phyloP scores from a whole-genome alignment of 2,329 filamentous ascomycete species.

The Stagonosporopsis rhizophila region DNA sequence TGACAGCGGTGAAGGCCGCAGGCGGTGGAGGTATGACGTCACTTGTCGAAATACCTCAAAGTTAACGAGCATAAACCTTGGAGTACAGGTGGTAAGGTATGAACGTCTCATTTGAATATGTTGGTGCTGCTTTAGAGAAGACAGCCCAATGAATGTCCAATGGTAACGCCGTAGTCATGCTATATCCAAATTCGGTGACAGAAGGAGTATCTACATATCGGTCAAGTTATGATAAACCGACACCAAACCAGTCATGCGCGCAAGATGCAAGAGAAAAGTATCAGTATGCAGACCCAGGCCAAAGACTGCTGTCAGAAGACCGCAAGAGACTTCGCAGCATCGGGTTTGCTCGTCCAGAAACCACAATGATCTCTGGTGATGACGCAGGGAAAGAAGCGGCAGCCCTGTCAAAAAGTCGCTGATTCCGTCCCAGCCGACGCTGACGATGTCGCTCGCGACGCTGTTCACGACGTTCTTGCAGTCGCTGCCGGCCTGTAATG shows the following conservation, averaged over 20 bases:
- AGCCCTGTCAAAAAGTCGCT: background rate
- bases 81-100: background rate
- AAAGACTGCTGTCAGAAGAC: conserved; percentile 4
- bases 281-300: conserved; percentile 3
- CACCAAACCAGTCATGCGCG: background rate
- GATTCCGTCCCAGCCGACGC: conserved; percentile 2
- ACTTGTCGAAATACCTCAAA: background rate
- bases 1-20: conserved; percentile 17
- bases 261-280: background rate
- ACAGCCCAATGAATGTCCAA: conserved; percentile 10
- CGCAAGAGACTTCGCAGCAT: conserved; percentile 3
- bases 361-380: conserved; percentile 8
- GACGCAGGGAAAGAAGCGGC: conserved; percentile 4
- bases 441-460: conserved; percentile 8
- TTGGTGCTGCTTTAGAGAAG: background rate
- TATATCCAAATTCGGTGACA: conserved; percentile 11
- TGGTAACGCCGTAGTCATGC: conserved; percentile 13
- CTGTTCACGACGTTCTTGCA: conserved; percentile 15
- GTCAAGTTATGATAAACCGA: background rate
- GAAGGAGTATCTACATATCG: conserved; percentile 10
- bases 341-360: background rate
- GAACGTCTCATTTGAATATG: conserved; percentile 1
- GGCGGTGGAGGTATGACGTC: conserved; percentile 1
- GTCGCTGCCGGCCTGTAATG: conserved; percentile 11
- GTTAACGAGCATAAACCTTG: conserved; percentile 13